Base-by-base conservation (phyloP, 331 rosid species). In the Arachis monticola region DNA sequence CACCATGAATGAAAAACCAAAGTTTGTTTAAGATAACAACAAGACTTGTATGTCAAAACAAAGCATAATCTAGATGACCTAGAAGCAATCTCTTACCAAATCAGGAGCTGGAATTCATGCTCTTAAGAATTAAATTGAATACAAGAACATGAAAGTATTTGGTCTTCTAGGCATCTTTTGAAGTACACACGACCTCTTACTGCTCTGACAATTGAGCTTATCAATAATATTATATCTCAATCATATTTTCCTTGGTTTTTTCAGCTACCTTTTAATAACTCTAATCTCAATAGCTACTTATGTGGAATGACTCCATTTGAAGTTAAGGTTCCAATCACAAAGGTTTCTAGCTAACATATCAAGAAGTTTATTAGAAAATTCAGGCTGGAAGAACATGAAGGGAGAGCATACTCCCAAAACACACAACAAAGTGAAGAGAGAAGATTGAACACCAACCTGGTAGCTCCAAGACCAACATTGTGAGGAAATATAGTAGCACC, bases 401-500 rank as follows among this genome's bases (percentile, higher is more conserved):
- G 9, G 10, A 11, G 4, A 2, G 27, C 27, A 22, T 22, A 22
- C 27, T 22, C 27, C 27, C 27, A 2, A 50, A 1, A 50, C 7
- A 50, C 14, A 56, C 12, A 9, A 51, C 44, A 30, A 5, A 65
- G 56, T 42, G 40, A 14, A 74, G 27, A 10, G 4, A 8, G 53
- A 48, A 10, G n/a, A 48, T 2, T 10, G 10, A 46, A 10, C 10
- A 80, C 78, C 41, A 78, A 90, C 97, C 98, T 87, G 42, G 93
- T 80, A 35, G 96, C 90, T 64, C 98, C 92, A 9, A 92, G 95
- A 22, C 87, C 88, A 85, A 90, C 74, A 77, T 92, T 92, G 80
- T 90, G 93, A 80, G 93, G 96, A 71, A 81, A 93, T 31, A 90
- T 82, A 0, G 97, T 90, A 46, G 95, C 83, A 65, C 93, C 95